phyloP scores from a whole-genome alignment of 2,329 filamentous ascomycete genomes.

The Penicillium janthinellum region DNA sequence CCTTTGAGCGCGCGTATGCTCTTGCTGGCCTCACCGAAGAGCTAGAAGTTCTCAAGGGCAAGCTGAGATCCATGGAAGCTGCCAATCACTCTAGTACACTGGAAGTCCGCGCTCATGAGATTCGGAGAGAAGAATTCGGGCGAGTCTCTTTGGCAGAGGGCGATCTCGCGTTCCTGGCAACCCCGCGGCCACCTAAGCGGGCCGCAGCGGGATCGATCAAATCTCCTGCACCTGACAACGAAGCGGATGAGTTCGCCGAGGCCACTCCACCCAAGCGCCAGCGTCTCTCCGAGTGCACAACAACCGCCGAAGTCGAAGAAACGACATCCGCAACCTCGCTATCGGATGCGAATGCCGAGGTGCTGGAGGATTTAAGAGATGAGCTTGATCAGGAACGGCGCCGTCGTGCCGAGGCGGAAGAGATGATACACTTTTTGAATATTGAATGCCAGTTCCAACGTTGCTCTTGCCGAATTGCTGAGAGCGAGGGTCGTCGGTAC shows the following conservation, averaged over 20 bases:
- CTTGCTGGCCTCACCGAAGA: slow-evolving; percentile 50
- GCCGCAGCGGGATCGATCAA: slow-evolving; percentile 32
- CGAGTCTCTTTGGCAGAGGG: slow-evolving; percentile 35
- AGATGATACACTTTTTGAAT: slow-evolving; percentile 56
- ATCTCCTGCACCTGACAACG: slow-evolving; percentile 17
- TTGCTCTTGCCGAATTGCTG: slow-evolving; percentile 51
- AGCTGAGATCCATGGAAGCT: slow-evolving; percentile 42
- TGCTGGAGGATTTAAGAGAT: slow-evolving; percentile 49
- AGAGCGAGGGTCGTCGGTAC: slow-evolving; percentile 43
- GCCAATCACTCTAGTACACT: slow-evolving; percentile 38
- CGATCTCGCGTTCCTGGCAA: slow-evolving; percentile 36
- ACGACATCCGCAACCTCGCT: slow-evolving; percentile 28
- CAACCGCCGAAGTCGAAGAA: slow-evolving; percentile 27
- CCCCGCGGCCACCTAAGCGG: slow-evolving; percentile 39
- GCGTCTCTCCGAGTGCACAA: slow-evolving; percentile 35
- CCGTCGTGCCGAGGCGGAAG: slow-evolving; percentile 55
- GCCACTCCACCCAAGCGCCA: slow-evolving; percentile 39
- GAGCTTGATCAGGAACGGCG: slow-evolving; percentile 55
- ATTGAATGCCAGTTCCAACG: slow-evolving; percentile 53
- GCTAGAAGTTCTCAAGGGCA: slow-evolving; percentile 46
- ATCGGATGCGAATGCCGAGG: slow-evolving; percentile 41
- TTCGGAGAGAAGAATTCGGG: slow-evolving; percentile 30
- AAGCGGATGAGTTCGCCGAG: slow-evolving; percentile 16
- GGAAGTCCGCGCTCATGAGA: slow-evolving; percentile 37
- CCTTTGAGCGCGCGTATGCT: slow-evolving; percentile 51